phyloP scores from a whole-genome alignment of 1,284 basidiomycete genomes.

The Stygiomarasmius scandens region DNA sequence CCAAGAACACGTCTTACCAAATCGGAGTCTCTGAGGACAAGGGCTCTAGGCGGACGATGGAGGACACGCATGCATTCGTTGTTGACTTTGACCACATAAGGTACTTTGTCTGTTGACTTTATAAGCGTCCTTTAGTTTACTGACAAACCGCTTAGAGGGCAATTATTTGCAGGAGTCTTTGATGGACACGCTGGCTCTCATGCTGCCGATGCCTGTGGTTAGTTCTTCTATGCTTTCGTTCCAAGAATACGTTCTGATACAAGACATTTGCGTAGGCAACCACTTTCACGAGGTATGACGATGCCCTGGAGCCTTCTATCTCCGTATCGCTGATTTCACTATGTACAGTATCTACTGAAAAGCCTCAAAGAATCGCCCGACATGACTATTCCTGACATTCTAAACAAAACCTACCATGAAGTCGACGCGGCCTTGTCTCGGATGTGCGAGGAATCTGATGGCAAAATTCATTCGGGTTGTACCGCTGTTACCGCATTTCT shows the following conservation, averaged over 20 bases:
- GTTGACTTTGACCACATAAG: constrained; percentile 90
- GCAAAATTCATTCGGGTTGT: constrained; percentile 94
- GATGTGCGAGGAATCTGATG: constrained; percentile 81
- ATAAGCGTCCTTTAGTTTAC: too few relatives aligned
- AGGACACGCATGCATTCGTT: constrained; percentile 95
- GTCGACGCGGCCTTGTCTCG: constrained; percentile 85
- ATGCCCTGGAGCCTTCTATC: constrained; percentile 5
- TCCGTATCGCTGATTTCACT: not conserved
- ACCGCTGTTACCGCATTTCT: constrained; percentile 98
- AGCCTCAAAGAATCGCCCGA: constrained; percentile 52
- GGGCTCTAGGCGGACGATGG: constrained; percentile 92
- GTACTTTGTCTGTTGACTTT: constrained; percentile 40
- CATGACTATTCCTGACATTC: constrained; percentile 81
- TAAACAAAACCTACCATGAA: constrained; percentile 92
- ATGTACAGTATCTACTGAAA: constrained; percentile 54
- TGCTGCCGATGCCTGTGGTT: constrained; percentile 97
- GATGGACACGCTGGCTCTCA: constrained; percentile 99
- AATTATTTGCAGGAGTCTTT: constrained; percentile 98
- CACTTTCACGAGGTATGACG: constrained; percentile 88
- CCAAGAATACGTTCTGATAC: too few relatives aligned
- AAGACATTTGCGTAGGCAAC: constrained; percentile 32
- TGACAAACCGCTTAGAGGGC: constrained; percentile 30
- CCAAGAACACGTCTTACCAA: constrained; percentile 64
- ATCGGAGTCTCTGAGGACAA: constrained; percentile 93
- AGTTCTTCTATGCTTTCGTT: too few relatives aligned